Base-by-base conservation (phyloP, 1,284 basidiomycete species). In the Ustilago curta region DNA sequence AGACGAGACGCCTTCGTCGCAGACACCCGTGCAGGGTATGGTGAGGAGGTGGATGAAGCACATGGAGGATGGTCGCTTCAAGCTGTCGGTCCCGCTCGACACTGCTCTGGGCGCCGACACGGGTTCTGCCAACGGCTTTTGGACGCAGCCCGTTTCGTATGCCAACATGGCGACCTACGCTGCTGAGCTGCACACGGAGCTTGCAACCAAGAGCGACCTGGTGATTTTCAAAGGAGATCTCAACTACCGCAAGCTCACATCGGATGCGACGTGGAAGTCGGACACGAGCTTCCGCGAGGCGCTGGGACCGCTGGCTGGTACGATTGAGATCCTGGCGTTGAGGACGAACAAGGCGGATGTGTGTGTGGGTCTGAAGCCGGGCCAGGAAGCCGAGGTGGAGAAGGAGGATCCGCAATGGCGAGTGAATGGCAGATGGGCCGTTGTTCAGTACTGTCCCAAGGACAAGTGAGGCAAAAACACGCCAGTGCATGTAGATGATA, bases 181-280 rank as follows among this genome's bases (percentile, higher is more conserved):
- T 2, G 89, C 89, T 0, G 87, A 86, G 23, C 85, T 96, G 9
- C 89, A 90, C 80, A 79, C 86, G 2, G 87, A 88, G 58, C 85
- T 99, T 55, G 55, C 66, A 8, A 87, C 88, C 56, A 87, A 77
- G 53, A 71, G 92, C 66, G 89, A 89, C 12, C 87, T 99, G 14
- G 95, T 97, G 6, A 89, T 99, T 63, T 97, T 98, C 88, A 99
- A 98, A 89, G 95, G 95, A 18, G 95, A 97, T 87, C 87, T 97
- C 48, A 82, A 82, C 74, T 70, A 62, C 70, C 60, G 72, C 68
- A 97, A 93, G 82, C 88, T 99, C 29, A 92, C 94, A 0, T 93
- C 92, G 11, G 96, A 99, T 84, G 88, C 94, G 18, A 88, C 88
- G 77, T 99, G 96, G 96, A 92, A 93, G 0, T 88, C 91, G 0